Evolutionary conservation across 106 monocot genomes (phyloP).

Genomic region (Vanilla planifolia): DNA sequence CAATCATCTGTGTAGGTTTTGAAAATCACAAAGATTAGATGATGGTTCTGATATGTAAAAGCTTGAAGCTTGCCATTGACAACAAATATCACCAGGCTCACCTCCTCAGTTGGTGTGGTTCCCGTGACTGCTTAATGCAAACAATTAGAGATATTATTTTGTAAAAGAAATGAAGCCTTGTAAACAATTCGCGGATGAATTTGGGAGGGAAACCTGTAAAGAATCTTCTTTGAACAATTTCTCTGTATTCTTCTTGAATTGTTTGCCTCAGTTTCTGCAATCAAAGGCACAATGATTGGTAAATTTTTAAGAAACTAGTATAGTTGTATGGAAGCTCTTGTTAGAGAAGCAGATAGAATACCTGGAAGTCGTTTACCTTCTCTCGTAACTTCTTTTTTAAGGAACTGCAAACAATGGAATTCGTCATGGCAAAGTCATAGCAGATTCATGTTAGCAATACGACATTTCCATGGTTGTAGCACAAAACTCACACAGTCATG

Average conservation of each 20-base stretch:
- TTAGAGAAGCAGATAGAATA: slow-evolving; percentile 3
- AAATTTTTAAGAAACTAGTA: background rate
- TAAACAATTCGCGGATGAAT: background rate
- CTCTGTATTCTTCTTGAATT: slow-evolving; percentile 52
- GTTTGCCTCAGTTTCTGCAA: slow-evolving; percentile 48
- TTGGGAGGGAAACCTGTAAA: slow-evolving; percentile 32
- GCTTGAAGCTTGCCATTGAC: no score
- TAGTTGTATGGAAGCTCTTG: background rate
- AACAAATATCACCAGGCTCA: slow-evolving; percentile 7
- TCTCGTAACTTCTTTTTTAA: slow-evolving; percentile 58
- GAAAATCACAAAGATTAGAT: background rate
- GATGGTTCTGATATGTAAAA: no score
- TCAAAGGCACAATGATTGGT: background rate
- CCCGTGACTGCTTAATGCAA: slow-evolving; percentile 43
- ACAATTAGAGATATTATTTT: background rate
- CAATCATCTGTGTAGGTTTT: slow-evolving; percentile 29
- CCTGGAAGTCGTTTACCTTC: slow-evolving; percentile 52
- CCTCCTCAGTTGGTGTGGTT: slow-evolving; percentile 44
- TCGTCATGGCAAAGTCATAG: no score
- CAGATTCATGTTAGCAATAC: no score
- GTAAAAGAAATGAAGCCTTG: no score
- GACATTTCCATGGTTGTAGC: background rate
- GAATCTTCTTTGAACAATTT: slow-evolving; percentile 40
- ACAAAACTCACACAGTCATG: slow-evolving; percentile 38
- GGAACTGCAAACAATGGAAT: slow-evolving; percentile 22